These are phyloP conservation scores for Colletotrichum sp. DNA, from an alignment of 2,329 filamentous ascomycete species.

Conservation along the genomic window DNA sequence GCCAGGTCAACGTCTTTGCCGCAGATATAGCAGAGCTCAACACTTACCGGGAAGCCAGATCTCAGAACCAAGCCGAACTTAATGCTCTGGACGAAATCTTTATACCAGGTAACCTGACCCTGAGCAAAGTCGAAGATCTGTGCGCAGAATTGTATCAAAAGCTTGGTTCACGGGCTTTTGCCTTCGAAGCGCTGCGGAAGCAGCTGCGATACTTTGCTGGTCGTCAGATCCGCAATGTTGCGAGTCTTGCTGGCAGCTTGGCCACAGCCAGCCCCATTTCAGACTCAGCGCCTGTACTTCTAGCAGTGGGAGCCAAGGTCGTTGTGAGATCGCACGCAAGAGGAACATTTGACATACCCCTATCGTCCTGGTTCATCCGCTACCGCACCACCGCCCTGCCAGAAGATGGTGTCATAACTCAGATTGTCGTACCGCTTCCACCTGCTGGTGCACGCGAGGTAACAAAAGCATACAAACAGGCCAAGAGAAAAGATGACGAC, in stretches of 20 bases:
- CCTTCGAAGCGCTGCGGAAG: not conserved
- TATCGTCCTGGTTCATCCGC: not conserved
- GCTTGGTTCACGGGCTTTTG: not conserved
- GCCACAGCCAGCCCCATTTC: not conserved
- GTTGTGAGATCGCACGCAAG: not conserved
- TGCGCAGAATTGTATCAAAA: not conserved
- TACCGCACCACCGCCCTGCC: not conserved
- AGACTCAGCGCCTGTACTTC: not conserved
- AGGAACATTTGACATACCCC: not conserved
- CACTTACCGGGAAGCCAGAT: not conserved
- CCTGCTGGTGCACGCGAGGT: not conserved
- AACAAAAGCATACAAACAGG: not conserved
- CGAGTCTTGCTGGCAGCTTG: not conserved
- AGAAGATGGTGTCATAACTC: not conserved
- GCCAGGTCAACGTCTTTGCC: not conserved
- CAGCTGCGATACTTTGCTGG: not conserved
- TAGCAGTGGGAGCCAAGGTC: not conserved
- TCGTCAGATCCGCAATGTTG: not conserved
- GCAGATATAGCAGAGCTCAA: not conserved
- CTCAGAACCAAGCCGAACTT: not conserved
- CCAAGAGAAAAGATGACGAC: not conserved
- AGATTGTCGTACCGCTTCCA: not conserved
- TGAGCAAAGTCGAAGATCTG: not conserved
- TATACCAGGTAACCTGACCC: not conserved
- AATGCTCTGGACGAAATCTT: not conserved